A percentile compares a stretch with the other conserved stretches of the same genome.
Conservation (phyloP, 257 asterid species). For the Lantana camara region DNA sequence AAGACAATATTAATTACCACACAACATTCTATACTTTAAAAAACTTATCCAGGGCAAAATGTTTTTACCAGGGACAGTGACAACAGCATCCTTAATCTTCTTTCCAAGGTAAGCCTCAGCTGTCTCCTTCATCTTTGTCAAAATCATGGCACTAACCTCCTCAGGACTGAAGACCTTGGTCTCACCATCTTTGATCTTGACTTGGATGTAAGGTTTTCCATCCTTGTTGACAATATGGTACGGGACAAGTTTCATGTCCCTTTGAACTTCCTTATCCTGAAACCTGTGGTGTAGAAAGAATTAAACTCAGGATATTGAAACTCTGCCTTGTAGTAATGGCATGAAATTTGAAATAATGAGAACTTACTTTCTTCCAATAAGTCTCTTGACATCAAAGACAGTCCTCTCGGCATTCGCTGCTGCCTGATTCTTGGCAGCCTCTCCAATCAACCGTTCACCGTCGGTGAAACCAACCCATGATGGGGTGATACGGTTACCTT, state of each 20-base stretch:
- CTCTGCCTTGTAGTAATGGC: not conserved
- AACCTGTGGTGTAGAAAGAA: conserved; percentile 41
- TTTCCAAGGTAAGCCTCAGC: conserved; percentile 90
- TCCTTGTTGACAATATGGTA: conserved; percentile 79
- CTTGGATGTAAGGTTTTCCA: conserved; percentile 76
- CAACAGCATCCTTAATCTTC: conserved; percentile 78
- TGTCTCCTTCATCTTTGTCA: conserved; percentile 84
- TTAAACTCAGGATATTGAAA: not conserved
- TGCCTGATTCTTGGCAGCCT: conserved; percentile 82
- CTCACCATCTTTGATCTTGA: conserved; percentile 69
- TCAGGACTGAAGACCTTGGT: conserved; percentile 83
- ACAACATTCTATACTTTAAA: not conserved
- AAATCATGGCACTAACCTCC: conserved; percentile 82
- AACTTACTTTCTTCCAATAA: conserved; percentile 73
- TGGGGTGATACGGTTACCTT: conserved; percentile 82
- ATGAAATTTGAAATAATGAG: not conserved
- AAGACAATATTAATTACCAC: conserved; percentile 16
- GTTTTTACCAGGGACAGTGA: conserved; percentile 75
- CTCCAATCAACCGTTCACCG: conserved; percentile 72
- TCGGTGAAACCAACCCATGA: conserved; percentile 83
- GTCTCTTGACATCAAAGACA: conserved; percentile 74
- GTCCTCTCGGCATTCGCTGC: conserved; percentile 78
- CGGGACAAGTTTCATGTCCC: conserved; percentile 75
- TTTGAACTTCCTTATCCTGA: conserved; percentile 77
- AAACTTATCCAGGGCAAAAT: not conserved